Percentiles rank a stretch among this genome's conserved stretches.
phyloP scores from a whole-genome alignment of 768 basidiomycete species.

The Sarcodon sp. region DNA sequence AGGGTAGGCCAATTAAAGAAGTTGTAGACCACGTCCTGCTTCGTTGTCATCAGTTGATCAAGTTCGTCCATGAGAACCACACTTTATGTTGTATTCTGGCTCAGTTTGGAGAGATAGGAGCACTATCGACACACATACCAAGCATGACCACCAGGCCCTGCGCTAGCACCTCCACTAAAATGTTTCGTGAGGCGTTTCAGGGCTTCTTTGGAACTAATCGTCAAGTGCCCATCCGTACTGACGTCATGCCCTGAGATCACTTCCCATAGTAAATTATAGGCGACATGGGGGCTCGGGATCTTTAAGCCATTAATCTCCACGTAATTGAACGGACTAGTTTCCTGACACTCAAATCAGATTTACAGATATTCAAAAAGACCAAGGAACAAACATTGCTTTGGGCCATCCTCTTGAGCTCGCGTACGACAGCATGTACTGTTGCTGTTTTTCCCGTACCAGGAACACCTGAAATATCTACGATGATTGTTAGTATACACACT shows the following conservation, averaged over 20 bases:
- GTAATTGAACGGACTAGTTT: slow-evolving; percentile 89
- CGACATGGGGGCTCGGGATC: slow-evolving; percentile 85
- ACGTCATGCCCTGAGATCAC: slow-evolving; percentile 75
- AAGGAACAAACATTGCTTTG: slow-evolving; percentile 47
- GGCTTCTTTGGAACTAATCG: slow-evolving; percentile 69
- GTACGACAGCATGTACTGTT: slow-evolving; percentile 87
- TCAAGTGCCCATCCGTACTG: slow-evolving; percentile 45
- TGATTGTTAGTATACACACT: not conserved
- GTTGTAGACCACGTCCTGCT: slow-evolving; percentile 98
- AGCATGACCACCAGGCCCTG: slow-evolving; percentile 76
- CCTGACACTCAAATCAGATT: slow-evolving; percentile 30
- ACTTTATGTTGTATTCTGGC: slow-evolving; percentile 24
- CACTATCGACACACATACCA: slow-evolving; percentile 42
- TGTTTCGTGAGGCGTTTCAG: slow-evolving; percentile 65
- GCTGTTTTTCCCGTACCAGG: slow-evolving; percentile 99
- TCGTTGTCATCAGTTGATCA: slow-evolving; percentile 90
- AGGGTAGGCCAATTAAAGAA: slow-evolving; percentile 99
- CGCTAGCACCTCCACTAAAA: slow-evolving; percentile 51
- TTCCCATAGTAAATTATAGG: slow-evolving; percentile 89
- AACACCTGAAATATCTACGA: slow-evolving; percentile 87
- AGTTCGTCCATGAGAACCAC: slow-evolving; percentile 98
- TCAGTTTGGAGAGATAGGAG: not conserved
- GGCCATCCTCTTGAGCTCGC: slow-evolving; percentile 84
- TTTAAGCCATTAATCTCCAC: slow-evolving; percentile 96
- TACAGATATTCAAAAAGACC: not conserved